Percentiles rank a stretch among this genome's conserved stretches.
Evolutionary conservation across 2,329 filamentous ascomycete species (phyloP).

Genomic region (Fusarium chlamydosporum): DNA sequence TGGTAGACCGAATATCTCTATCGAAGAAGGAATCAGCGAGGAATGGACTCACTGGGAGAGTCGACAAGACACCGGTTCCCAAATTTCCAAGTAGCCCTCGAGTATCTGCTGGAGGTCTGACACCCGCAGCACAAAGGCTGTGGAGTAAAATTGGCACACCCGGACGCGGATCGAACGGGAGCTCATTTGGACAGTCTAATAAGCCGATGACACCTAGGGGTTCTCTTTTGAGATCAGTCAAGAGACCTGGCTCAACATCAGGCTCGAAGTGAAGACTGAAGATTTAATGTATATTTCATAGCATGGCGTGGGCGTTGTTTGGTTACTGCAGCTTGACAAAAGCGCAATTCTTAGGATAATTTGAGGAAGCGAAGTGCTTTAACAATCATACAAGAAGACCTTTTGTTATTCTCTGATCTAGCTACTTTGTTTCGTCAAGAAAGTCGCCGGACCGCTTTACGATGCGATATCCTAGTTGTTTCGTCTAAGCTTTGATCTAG

Average conservation of each 20-base stretch:
- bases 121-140: constrained; percentile 80
- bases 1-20: constrained; percentile 85
- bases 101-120: constrained; percentile 68
- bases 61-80: constrained; percentile 73
- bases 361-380: neutral
- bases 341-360: neutral
- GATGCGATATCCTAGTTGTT: neutral
- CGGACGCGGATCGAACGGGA: constrained; percentile 52
- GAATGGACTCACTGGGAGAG: constrained; percentile 71
- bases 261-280: constrained; percentile 19
- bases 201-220: constrained; percentile 58
- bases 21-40: constrained; percentile 75
- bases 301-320: constrained; percentile 11
- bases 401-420: neutral
- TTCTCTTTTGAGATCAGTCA: constrained; percentile 57
- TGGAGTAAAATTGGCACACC: constrained; percentile 72
- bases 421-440: too few species aligned
- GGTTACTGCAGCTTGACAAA: neutral
- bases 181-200: constrained; percentile 56
- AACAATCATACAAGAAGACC: neutral
- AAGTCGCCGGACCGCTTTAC: too few species aligned
- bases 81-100: constrained; percentile 77
- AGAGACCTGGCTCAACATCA: constrained; percentile 46
- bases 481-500: neutral
- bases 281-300: neutral